Evolutionary conservation across 805 yeast species (phyloP).

Genomic region (Lipomyces anomalus): DNA sequence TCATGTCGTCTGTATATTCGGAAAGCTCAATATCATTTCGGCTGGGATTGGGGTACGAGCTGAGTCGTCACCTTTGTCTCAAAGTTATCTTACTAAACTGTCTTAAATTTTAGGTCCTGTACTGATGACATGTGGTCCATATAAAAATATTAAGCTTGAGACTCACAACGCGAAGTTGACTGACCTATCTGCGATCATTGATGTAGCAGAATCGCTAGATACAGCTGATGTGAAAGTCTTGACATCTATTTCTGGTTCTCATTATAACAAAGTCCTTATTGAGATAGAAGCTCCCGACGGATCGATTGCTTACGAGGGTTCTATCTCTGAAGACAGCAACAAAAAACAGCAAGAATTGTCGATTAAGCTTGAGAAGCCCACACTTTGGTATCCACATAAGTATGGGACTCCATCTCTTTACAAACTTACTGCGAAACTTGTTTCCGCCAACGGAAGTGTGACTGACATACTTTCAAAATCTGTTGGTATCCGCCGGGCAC

Average conservation of each 20-base stretch:
- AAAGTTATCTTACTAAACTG: not conserved
- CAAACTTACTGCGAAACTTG: slow-evolving; percentile 17
- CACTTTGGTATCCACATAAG: slow-evolving; percentile 40
- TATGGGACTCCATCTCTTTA: slow-evolving; percentile 39
- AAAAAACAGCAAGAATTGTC: not conserved
- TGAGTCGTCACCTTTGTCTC: slow-evolving; percentile 27
- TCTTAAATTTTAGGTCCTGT: slow-evolving; percentile 25
- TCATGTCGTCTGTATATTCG: slow-evolving; percentile 41
- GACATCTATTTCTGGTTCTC: not conserved
- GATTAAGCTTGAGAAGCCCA: not conserved
- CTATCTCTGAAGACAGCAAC: slow-evolving; percentile 8
- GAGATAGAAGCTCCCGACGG: too few relatives aligned
- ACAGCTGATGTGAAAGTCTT: slow-evolving; percentile 3
- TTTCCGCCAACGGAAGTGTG: not conserved
- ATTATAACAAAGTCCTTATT: too few relatives aligned
- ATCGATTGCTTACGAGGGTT: slow-evolving; percentile 3
- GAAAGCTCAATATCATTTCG: slow-evolving; percentile 52
- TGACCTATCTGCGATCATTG: slow-evolving; percentile 22
- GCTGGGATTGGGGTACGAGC: slow-evolving; percentile 56
- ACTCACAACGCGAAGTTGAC: slow-evolving; percentile 24
- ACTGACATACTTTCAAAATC: slow-evolving; percentile 18
- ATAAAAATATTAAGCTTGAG: slow-evolving; percentile 35
- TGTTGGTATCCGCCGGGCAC: slow-evolving; percentile 42
- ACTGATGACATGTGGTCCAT: slow-evolving; percentile 44
- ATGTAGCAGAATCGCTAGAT: slow-evolving; percentile 10